These are phyloP conservation scores for Claviceps purpurea DNA, from an alignment of 2,329 filamentous ascomycete genomes.

Conservation along the genomic window DNA sequence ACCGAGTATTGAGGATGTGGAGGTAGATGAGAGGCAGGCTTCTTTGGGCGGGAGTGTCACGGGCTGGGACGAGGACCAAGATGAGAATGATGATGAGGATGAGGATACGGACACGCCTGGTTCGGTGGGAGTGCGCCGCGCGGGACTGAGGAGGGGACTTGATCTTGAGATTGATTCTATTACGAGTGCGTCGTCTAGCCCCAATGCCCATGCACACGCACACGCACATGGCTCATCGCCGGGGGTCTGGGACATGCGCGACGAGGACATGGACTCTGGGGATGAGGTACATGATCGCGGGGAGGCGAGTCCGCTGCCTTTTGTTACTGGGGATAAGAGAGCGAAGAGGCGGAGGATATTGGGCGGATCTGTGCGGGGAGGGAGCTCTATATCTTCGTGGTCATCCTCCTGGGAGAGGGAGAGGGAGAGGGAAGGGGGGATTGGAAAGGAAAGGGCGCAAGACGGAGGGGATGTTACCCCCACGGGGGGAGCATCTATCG, in stretches of 20 bases:
- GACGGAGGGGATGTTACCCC: too few relatives aligned
- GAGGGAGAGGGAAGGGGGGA: too few relatives aligned
- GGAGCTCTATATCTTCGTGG: conserved; percentile 5
- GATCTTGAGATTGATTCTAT: background rate
- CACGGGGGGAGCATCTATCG: too few relatives aligned
- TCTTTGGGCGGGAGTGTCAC: background rate
- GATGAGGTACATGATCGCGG: background rate
- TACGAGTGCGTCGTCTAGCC: background rate
- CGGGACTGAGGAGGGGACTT: background rate
- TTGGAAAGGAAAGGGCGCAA: too few relatives aligned
- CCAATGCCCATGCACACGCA: too few relatives aligned
- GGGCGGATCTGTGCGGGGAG: conserved; percentile 15
- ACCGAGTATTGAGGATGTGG: conserved; percentile 21
- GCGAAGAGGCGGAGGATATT: conserved; percentile 7
- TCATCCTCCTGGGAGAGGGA: too few relatives aligned
- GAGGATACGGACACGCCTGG: background rate
- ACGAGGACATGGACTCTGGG: too few relatives aligned
- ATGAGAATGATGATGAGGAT: background rate
- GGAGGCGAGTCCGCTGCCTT: background rate
- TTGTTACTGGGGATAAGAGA: conserved; percentile 5
- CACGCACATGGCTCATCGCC: too few relatives aligned
- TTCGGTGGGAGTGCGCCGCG: background rate
- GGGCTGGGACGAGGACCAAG: background rate
- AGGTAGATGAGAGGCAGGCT: conserved; percentile 12
- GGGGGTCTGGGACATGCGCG: too few relatives aligned